Evolutionary conservation across 2,329 filamentous ascomycete genomes (phyloP), one percentile per base, ranked within the genome.

Genomic region (Ceratocystis diversiconidia): DNA sequence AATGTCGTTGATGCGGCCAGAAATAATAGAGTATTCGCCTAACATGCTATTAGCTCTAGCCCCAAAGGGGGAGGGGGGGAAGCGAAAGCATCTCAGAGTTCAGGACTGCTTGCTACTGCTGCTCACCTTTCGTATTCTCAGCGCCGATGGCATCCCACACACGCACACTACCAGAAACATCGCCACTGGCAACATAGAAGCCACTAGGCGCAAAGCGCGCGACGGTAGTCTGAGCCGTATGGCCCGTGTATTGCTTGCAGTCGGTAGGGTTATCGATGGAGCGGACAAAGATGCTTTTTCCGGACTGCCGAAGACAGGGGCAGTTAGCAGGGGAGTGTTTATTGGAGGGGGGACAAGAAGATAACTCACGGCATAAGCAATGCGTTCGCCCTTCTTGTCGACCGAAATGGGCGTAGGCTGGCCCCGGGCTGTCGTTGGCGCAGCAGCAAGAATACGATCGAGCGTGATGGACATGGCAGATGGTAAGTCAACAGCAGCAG

Each of bases 281-380:
- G 71, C 94, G 90, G 61, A 99, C 81, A 77, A 96, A 97, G 76
- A 99, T 87, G 68, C 92, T 97, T 80, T 97, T 97, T 73, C 90
- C 92, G 64, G 91, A 92, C 90, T 95, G 71, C 12, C 22, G 8
- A 25, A 15, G 22, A 19, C 50, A 15, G 10, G 7, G 19, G 19
- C 44, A 28, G 44, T 41, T 41, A 41, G 60, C 60, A n/a, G 4
- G 22, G 17, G 60, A 1, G 36, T 10, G 36, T 5, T 22, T 19
- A 50, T 59, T 30, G 43, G 63, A 48, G 52, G 52, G 30, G 22
- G 43, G 50, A 36, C 19, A 48, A 52, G 22, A 8, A 52, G 25
- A 19, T 50, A 63, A 76, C 86, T 75, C 80, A 95, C 91, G 68
- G 92, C 90, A 76, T 99, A 99, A 67, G 90, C 88, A 77, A 99